Percentiles rank a stretch among this genome's conserved stretches.
Evolutionary conservation across 2,329 filamentous ascomycete genomes (phyloP).

Genomic region (Capronia coronata): DNA sequence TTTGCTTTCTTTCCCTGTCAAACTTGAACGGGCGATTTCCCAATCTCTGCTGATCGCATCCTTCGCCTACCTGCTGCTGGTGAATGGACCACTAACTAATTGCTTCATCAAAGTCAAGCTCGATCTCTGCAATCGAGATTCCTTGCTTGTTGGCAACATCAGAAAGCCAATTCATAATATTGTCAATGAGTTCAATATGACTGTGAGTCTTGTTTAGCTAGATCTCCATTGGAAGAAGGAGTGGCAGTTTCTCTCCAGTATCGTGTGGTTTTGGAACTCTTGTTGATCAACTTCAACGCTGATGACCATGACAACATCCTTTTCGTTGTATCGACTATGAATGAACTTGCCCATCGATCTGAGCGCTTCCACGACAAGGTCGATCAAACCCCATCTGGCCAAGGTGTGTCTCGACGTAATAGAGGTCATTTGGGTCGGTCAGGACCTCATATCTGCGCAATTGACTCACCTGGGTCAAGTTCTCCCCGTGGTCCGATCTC

Average conservation of each 20-base stretch:
- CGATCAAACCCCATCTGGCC: slow-evolving; percentile 60
- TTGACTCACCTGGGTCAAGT: slow-evolving; percentile 62
- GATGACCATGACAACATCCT: slow-evolving; percentile 64
- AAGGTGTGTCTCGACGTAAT: slow-evolving; percentile 63
- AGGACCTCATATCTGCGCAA: slow-evolving; percentile 61
- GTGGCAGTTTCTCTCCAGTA: slow-evolving; percentile 60
- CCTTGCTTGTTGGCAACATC: slow-evolving; percentile 54
- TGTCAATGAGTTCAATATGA: slow-evolving; percentile 64
- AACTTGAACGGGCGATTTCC: too few species aligned
- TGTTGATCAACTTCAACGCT: slow-evolving; percentile 67
- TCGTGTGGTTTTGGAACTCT: slow-evolving; percentile 55
- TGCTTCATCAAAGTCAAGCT: slow-evolving; percentile 65
- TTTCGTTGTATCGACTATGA: slow-evolving; percentile 56
- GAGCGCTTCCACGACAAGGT: slow-evolving; percentile 54
- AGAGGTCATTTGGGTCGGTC: slow-evolving; percentile 61
- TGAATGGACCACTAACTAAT: slow-evolving; percentile 65
- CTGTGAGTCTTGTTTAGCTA: slow-evolving; percentile 58
- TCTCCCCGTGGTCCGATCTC: slow-evolving; percentile 54
- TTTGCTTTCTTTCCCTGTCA: too few species aligned
- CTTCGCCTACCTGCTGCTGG: slow-evolving; percentile 60
- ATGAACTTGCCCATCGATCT: slow-evolving; percentile 52
- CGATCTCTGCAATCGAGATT: slow-evolving; percentile 53
- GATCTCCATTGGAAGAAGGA: slow-evolving; percentile 74
- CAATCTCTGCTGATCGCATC: too few species aligned
- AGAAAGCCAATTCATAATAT: slow-evolving; percentile 61